Evolutionary conservation across 2,329 filamentous ascomycete species (phyloP), one percentile per base, ranked within the genome.

Genomic region (Penicillium verrucosum): DNA sequence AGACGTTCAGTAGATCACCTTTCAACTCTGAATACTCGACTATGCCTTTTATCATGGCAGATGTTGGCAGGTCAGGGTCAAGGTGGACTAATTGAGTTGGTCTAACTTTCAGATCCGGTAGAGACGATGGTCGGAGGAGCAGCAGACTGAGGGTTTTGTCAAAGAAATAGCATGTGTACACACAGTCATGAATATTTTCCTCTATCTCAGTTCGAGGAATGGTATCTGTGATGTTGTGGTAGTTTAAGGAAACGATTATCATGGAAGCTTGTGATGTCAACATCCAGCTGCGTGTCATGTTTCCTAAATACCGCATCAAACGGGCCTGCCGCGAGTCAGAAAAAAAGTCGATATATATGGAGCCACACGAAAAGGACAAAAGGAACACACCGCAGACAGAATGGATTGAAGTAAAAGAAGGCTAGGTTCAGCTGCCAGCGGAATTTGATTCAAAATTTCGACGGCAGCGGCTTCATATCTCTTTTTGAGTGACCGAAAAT

Each of bases 261-360:
- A 54, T 51, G 0, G 59, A 63, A 14, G 64, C 63, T 32, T 58
- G 37, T 18, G 62, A 52, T 10, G 55, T 62, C 37, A 66, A 48
- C 60, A 63, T 63, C 64, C 64, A 66, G 34, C 63, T 60, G n/a
- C 62, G 62, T 12, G 61, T 60, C 60, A 62, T 65, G 14, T 66
- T 60, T 18, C 64, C 64, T 16, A 61, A 10, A 34, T 61, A 62
- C 44, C 65, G 63, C 54, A 63, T 63, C 27, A 66, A 37, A 6
- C 57, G 62, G 59, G 61, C 54, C 64, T 66, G 14, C 14, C 2
- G n/a, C 25, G 11, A 14, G 23, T 58, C 25, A 58, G 47, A 47
- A 11, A n/a, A n/a, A 3, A 12, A 46, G 18, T 23, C 5, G 1
- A 18, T 44, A 12, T 25, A 5, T 10, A 18, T 8, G 18, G 38